Conservation (phyloP, 768 basidiomycete species). For the Sporobolomyces roseus region DNA sequence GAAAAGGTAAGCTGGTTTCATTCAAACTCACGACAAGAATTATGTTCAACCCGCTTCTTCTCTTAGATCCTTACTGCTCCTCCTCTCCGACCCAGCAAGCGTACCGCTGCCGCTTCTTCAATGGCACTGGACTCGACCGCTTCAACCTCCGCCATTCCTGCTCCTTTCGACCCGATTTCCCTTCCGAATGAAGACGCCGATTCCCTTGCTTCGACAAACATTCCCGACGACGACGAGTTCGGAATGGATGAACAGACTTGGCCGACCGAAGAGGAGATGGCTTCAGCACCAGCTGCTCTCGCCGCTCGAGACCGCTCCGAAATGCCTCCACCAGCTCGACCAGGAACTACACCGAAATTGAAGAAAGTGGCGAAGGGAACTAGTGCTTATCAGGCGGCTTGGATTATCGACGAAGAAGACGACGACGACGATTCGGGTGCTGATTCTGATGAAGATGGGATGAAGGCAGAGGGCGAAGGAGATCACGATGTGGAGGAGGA, state of each 20-base stretch:
- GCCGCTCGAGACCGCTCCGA: constrained; percentile 37
- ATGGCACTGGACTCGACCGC: constrained; percentile 64
- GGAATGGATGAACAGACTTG: constrained; percentile 95
- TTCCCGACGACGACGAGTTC: constrained; percentile 77
- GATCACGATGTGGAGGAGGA: constrained; percentile 54
- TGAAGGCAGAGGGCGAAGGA: constrained; percentile 43
- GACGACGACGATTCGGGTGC: constrained; percentile 55
- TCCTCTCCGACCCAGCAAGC: constrained; percentile 48
- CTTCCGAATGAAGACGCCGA: constrained; percentile 70
- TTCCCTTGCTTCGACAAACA: constrained; percentile 64
- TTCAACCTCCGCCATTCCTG: constrained; percentile 42
- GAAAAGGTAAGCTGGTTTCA: constrained; percentile 58
- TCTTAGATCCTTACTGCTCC: constrained; percentile 39
- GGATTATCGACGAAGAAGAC: constrained; percentile 81
- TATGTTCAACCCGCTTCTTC: too few species aligned
- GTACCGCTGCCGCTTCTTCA: constrained; percentile 47
- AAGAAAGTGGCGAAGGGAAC: constrained; percentile 87
- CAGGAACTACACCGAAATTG: constrained; percentile 77
- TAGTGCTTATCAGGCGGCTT: constrained; percentile 93
- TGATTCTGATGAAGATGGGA: constrained; percentile 53
- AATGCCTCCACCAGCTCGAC: constrained; percentile 42
- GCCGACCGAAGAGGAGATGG: constrained; percentile 97
- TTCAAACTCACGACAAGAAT: not conserved
- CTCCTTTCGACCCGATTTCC: constrained; percentile 47
- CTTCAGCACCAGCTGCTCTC: constrained; percentile 41